Conservation (phyloP, 129 eudicot species). For the Flaveria brownii region DNA sequence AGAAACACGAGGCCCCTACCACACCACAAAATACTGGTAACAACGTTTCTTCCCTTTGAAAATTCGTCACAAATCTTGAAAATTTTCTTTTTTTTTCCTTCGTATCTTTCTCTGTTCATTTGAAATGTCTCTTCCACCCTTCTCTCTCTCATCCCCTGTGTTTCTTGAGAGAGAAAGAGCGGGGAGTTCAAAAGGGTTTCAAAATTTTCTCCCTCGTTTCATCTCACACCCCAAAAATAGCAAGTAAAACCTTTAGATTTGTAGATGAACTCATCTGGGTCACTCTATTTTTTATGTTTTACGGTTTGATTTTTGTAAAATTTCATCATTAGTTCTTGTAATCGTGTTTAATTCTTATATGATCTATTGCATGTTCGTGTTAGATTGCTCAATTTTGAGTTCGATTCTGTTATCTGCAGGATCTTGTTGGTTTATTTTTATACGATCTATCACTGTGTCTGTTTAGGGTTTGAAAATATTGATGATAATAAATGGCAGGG, state of each 20-base stretch:
- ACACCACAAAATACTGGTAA: conserved; percentile 45
- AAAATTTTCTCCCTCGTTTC: conserved; percentile 19
- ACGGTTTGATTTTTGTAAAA: neutral
- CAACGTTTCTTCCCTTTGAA: conserved; percentile 26
- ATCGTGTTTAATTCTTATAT: neutral
- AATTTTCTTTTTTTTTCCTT: neutral
- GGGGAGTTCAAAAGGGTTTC: conserved; percentile 50
- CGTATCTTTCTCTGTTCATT: conserved; percentile 35
- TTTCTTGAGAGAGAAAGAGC: conserved; percentile 43
- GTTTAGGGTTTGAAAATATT: conserved; percentile 55
- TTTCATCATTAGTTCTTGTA: too few species aligned
- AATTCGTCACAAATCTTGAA: conserved; percentile 29
- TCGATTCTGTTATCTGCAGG: conserved; percentile 3
- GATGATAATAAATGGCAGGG: conserved; percentile 61
- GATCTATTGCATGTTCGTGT: neutral
- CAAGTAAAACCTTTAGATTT: conserved; percentile 8
- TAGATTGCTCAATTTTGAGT: conserved; percentile 18
- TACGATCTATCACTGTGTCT: conserved; percentile 22
- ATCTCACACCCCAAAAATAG: conserved; percentile 32
- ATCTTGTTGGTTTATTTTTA: conserved; percentile 4
- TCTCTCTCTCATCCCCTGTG: conserved; percentile 24
- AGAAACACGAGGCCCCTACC: conserved; percentile 34
- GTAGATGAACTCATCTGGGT: neutral
- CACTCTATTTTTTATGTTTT: neutral
- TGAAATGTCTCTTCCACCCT: conserved; percentile 44